Conservation (phyloP, 345 rosid genomes). For the Eucalyptus camaldulensis region DNA sequence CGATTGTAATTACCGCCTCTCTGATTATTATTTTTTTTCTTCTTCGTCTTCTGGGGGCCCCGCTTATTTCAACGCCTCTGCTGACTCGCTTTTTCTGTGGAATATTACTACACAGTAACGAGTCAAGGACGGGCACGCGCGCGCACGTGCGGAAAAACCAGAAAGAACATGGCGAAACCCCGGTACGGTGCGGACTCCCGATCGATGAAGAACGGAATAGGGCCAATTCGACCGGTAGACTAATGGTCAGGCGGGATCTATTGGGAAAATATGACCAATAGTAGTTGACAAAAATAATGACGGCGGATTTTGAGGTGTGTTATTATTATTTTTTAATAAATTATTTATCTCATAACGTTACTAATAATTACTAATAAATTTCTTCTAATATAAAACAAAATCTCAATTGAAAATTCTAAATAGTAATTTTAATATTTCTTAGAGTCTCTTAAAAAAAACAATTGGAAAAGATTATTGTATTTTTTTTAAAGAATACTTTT, state of each 20-base stretch:
- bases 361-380: fast-evolving
- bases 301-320: fast-evolving
- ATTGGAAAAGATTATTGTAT: no score
- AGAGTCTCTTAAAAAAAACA: fast-evolving
- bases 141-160: not conserved
- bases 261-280: no score
- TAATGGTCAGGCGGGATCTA: not conserved
- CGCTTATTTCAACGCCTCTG: not conserved
- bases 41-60: not conserved
- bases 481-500: no score
- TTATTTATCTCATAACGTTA: fast-evolving
- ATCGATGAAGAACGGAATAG: no score
- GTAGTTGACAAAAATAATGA: no score
- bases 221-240: no score
- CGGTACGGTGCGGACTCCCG: no score
- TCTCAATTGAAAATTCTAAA: no score
- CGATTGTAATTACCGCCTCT: not conserved
- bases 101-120: no score
- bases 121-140: not conserved
- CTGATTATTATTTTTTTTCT: not conserved
- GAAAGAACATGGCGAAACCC: not conserved
- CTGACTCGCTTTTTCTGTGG: not conserved
- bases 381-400: no score
- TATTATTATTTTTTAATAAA: no score
- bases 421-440: no score